Base-by-base conservation (phyloP, 495 filamentous ascomycete genomes). In the Margaritispora aquatica region DNA sequence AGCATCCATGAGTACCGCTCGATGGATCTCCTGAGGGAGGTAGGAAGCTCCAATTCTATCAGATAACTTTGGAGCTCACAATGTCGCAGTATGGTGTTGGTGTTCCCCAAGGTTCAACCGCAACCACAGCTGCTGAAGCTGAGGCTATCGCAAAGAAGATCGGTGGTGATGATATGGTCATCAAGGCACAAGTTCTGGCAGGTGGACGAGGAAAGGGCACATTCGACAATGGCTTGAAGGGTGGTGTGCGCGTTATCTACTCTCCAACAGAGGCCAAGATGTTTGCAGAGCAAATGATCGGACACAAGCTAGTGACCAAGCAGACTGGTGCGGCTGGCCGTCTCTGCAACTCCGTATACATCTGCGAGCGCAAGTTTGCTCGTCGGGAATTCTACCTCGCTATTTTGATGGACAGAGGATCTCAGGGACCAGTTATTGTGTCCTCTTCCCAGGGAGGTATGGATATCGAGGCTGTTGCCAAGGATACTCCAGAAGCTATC, bases 241-340 rank as follows among this genome's bases (percentile, higher is more conserved):
- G 94, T 71, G 94, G 94, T 77, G 94, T 98, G 64, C 86, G 94
- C 63, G 90, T 98, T 68, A 95, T 98, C 73, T 97, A 96, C 84
- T 97, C 93, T 83, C 76, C 74, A 51, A 80, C 79, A 69, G 75
- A 80, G 31, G 94, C 94, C 71, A 92, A 89, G 79, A 96, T 97
- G 86, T 96, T 98, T 70, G 92, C 94, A 68, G 85, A 89, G 62
- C 92, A 98, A 77, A 98, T 98, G 94, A 97, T 98, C 76, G 94
- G 94, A 65, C 94, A 98, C 75, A 96, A 96, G 77, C 91, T 98
- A 75, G 86, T 98, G 75, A 98, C 94, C 73, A 98, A 98, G 84
- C 94, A 98, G 80, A 98, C 95, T 54, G 94, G 94, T 70, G 88
- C 91, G 59, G 78, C 72, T 61, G 94, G 94, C 70, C 90, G 93